Percentiles rank a stretch among this genome's conserved stretches.
Conservation (phyloP, 2,329 filamentous ascomycete species). For the Pyricularia grisea region DNA sequence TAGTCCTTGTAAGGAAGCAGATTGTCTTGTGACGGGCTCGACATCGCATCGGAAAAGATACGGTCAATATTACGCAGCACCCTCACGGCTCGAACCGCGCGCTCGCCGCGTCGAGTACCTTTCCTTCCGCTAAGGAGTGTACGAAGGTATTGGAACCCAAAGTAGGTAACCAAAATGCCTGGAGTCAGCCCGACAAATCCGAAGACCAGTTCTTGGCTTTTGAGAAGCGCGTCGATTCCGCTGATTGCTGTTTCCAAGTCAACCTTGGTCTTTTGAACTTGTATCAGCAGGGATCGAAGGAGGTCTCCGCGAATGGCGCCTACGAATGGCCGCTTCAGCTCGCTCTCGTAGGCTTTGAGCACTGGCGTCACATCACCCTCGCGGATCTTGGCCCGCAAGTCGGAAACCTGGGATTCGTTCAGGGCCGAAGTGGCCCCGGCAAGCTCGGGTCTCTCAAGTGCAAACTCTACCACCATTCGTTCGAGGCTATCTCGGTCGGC, state of each 20-base stretch:
- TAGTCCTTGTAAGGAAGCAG: conserved; percentile 87
- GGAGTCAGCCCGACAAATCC: conserved; percentile 94
- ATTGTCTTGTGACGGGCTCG: conserved; percentile 48
- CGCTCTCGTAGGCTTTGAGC: conserved; percentile 81
- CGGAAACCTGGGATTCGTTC: conserved; percentile 59
- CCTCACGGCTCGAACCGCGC: conserved; percentile 62
- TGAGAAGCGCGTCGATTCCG: conserved; percentile 87
- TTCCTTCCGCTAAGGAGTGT: conserved; percentile 60
- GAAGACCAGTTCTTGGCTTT: conserved; percentile 94
- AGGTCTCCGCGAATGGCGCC: conserved; percentile 82
- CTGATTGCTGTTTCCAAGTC: conserved; percentile 94
- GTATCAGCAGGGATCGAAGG: conserved; percentile 82
- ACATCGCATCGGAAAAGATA: conserved; percentile 55
- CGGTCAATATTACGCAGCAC: conserved; percentile 84
- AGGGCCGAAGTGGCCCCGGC: conserved; percentile 37
- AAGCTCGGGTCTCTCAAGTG: conserved; percentile 66
- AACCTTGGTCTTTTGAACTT: conserved; percentile 98
- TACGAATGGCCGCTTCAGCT: conserved; percentile 70
- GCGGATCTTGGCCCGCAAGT: conserved; percentile 70
- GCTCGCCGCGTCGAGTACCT: conserved; percentile 55
- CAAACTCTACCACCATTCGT: conserved; percentile 97
- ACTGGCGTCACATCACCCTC: conserved; percentile 93
- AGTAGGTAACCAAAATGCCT: conserved; percentile 77
- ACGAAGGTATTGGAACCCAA: conserved; percentile 62
- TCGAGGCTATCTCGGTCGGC: conserved; percentile 88